A percentile compares a stretch with the other conserved stretches of the same genome.
Conservation (phyloP, 1,284 basidiomycete species). For the Trichosporon ovoides region DNA sequence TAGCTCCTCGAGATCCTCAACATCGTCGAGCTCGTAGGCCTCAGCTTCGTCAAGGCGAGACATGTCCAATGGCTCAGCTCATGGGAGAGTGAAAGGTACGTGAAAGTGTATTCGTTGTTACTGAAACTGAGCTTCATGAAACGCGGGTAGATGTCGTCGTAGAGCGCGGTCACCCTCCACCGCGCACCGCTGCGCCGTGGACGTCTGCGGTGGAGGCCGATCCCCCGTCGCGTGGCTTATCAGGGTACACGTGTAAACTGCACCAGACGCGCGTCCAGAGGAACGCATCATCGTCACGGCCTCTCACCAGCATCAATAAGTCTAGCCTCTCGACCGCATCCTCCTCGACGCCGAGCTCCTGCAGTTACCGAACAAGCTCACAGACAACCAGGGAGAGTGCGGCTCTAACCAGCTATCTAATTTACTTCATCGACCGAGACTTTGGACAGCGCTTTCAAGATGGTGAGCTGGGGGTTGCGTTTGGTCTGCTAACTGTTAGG, state of each 20-base stretch:
- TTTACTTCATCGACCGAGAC: too few species aligned
- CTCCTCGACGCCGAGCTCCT: neutral
- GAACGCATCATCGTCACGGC: conserved; percentile 9
- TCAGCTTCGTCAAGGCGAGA: conserved; percentile 29
- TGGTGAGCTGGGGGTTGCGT: conserved; percentile 24
- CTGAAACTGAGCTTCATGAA: neutral
- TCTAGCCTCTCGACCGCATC: neutral
- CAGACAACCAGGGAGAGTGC: neutral
- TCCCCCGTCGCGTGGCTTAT: neutral
- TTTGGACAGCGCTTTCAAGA: conserved; percentile 13
- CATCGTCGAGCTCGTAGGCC: conserved; percentile 39
- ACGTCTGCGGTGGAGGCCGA: neutral
- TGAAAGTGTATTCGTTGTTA: neutral
- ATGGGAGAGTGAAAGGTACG: neutral
- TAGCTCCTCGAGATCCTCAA: conserved; percentile 14
- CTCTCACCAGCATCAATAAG: neutral
- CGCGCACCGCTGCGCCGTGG: conserved; percentile 1
- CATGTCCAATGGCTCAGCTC: neutral
- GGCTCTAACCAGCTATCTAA: neutral
- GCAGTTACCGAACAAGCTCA: neutral
- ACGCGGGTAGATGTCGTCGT: neutral
- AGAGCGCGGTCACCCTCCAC: neutral
- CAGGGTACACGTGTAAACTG: conserved; percentile 1
- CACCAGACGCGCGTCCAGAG: conserved; percentile 1
- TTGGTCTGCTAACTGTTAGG: conserved; percentile 51